Conservation (phyloP, 1,139 yeast genomes). For the Blastobotrys buckinghamii region DNA sequence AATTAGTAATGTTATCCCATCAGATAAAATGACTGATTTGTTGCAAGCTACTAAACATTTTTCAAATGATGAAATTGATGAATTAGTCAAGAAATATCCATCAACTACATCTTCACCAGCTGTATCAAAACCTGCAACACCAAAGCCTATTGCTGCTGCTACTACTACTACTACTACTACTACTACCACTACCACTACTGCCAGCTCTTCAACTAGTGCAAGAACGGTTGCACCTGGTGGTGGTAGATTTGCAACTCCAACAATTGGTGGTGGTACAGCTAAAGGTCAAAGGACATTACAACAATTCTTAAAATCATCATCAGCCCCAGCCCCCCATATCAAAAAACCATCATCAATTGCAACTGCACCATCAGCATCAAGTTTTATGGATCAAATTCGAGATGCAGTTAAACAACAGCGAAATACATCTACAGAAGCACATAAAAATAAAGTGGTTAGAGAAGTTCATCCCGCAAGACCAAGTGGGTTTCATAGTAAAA, state of each 20-base stretch:
- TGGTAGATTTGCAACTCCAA: not conserved
- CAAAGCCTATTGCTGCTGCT: conserved; percentile 1
- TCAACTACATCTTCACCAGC: conserved; percentile 14
- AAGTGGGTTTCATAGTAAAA: conserved; percentile 62
- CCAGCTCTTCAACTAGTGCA: not conserved
- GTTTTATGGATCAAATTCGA: conserved; percentile 28
- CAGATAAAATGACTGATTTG: conserved; percentile 22
- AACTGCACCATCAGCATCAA: conserved; percentile 17
- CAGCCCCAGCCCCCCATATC: conserved; percentile 14
- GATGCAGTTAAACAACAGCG: conserved; percentile 19
- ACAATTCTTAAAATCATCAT: conserved; percentile 18
- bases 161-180: conserved; percentile 1
- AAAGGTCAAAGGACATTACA: conserved; percentile 20
- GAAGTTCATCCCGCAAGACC: conserved; percentile 64
- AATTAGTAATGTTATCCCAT: conserved; percentile 22
- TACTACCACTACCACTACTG: not conserved
- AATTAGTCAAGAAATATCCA: conserved; percentile 12
- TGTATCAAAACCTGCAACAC: conserved; percentile 12
- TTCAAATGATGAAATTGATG: conserved; percentile 20
- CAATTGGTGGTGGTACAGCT: not conserved
- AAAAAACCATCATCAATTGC: not conserved
- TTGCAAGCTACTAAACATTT: conserved; percentile 23
- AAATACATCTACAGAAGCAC: conserved; percentile 11
- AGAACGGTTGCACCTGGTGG: not conserved
- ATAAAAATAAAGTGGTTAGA: conserved; percentile 24